A percentile compares a stretch with the other conserved stretches of the same genome.
These are phyloP conservation scores for Alternaria brassicae DNA, from an alignment of 2,329 filamentous ascomycete genomes.

Conservation along the genomic window DNA sequence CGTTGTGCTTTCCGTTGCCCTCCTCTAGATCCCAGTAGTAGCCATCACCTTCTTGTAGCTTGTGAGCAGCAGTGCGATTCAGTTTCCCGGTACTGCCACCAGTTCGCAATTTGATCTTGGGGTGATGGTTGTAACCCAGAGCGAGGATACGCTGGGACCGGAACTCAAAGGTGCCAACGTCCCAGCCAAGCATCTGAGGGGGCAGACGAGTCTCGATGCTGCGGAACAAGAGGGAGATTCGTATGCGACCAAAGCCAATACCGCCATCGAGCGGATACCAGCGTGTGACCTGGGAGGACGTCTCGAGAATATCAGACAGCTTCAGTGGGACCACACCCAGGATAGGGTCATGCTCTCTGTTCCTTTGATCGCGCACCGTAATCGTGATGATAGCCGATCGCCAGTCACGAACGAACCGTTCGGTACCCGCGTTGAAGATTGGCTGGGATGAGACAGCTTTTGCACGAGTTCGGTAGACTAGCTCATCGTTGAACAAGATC, in stretches of 20 bases:
- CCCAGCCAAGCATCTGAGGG: conserved; percentile 87
- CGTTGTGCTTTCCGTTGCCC: conserved; percentile 58
- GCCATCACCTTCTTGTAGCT: conserved; percentile 65
- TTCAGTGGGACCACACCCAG: conserved; percentile 90
- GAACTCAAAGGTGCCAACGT: conserved; percentile 94
- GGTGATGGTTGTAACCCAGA: conserved; percentile 65
- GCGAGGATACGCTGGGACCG: conserved; percentile 73
- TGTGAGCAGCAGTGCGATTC: conserved; percentile 67
- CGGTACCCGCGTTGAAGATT: conserved; percentile 96
- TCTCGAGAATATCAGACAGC: conserved; percentile 85
- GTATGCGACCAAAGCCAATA: conserved; percentile 84
- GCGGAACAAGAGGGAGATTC: conserved; percentile 88
- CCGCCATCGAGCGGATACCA: conserved; percentile 98
- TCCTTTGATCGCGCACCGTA: conserved; percentile 84
- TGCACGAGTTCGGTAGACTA: conserved; percentile 90
- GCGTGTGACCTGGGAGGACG: conserved; percentile 81
- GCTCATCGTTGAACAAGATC: conserved; percentile 84
- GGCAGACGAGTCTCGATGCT: conserved; percentile 86
- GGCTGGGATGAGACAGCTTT: conserved; percentile 95
- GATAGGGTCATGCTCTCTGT: conserved; percentile 93
- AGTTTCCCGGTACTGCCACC: conserved; percentile 81
- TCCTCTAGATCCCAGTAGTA: conserved; percentile 66
- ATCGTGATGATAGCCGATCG: conserved; percentile 84
- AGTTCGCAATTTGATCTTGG: conserved; percentile 79
- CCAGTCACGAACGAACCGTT: conserved; percentile 94